Conservation (phyloP, 2,329 filamentous ascomycete species). For the Talaromyces sp. region DNA sequence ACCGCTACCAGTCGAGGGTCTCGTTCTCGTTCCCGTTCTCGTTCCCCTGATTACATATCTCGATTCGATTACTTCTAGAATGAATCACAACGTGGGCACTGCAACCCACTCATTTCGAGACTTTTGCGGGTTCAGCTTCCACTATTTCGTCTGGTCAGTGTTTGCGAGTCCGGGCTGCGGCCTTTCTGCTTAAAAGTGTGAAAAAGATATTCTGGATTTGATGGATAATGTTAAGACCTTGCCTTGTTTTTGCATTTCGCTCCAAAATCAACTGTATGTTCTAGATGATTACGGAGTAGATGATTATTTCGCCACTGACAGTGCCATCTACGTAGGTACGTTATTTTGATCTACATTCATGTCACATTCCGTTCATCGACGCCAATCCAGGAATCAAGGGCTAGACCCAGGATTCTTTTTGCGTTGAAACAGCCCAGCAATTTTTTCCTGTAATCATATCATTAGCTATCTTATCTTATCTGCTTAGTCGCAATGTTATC, state of each 20-base stretch:
- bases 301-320: background rate
- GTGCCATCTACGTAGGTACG: background rate
- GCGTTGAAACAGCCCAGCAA: background rate
- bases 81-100: background rate
- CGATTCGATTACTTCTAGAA: background rate
- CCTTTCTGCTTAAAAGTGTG: background rate
- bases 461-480: background rate
- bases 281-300: background rate
- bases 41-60: background rate
- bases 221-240: background rate
- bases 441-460: background rate
- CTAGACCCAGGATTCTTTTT: background rate
- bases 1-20: background rate
- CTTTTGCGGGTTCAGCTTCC: background rate
- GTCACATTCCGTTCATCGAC: background rate
- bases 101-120: background rate
- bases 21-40: background rate
- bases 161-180: background rate
- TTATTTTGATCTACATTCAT: conserved; percentile 2
- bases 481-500: background rate
- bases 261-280: background rate
- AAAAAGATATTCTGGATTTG: background rate
- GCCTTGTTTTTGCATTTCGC: background rate
- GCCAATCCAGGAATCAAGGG: background rate
- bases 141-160: background rate